Evolutionary conservation across 2,329 filamentous ascomycete species (phyloP).

Genomic region (Aureobasidium sp.): DNA sequence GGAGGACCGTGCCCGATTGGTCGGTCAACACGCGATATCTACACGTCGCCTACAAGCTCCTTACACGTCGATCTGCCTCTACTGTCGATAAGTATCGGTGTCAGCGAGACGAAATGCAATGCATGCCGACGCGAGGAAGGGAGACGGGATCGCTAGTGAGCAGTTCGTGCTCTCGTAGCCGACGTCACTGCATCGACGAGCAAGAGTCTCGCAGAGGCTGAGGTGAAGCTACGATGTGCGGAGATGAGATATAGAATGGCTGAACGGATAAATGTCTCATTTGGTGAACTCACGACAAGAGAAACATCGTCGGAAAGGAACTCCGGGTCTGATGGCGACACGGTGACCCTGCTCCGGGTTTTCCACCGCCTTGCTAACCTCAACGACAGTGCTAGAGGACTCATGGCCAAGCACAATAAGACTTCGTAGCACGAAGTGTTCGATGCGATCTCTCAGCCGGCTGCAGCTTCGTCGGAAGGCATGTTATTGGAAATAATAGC

Average conservation of each 20-base stretch:
- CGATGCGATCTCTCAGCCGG: slow-evolving; percentile 57
- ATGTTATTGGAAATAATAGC: background rate
- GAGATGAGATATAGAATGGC: slow-evolving; percentile 17
- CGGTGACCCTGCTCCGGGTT: slow-evolving; percentile 36
- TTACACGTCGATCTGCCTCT: background rate
- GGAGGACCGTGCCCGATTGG: too few species aligned
- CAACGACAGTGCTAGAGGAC: slow-evolving; percentile 33
- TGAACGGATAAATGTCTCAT: slow-evolving; percentile 17
- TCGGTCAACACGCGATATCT: background rate
- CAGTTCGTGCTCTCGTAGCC: slow-evolving; percentile 33
- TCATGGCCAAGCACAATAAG: slow-evolving; percentile 44
- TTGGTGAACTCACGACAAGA: slow-evolving; percentile 28
- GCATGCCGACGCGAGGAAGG: slow-evolving; percentile 23
- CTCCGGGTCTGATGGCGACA: slow-evolving; percentile 42
- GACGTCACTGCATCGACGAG: slow-evolving; percentile 41
- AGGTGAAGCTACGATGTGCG: slow-evolving; percentile 29
- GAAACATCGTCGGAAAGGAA: slow-evolving; percentile 37
- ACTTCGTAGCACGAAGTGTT: slow-evolving; percentile 49
- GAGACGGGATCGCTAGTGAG: slow-evolving; percentile 27
- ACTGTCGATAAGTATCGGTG: background rate
- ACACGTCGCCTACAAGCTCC: background rate
- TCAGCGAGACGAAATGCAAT: slow-evolving; percentile 16
- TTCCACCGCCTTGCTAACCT: slow-evolving; percentile 33
- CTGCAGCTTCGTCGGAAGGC: background rate
- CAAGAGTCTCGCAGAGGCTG: slow-evolving; percentile 39